Base-by-base conservation (phyloP, 106 monocot genomes). In the Dioscorea zingiberensis region DNA sequence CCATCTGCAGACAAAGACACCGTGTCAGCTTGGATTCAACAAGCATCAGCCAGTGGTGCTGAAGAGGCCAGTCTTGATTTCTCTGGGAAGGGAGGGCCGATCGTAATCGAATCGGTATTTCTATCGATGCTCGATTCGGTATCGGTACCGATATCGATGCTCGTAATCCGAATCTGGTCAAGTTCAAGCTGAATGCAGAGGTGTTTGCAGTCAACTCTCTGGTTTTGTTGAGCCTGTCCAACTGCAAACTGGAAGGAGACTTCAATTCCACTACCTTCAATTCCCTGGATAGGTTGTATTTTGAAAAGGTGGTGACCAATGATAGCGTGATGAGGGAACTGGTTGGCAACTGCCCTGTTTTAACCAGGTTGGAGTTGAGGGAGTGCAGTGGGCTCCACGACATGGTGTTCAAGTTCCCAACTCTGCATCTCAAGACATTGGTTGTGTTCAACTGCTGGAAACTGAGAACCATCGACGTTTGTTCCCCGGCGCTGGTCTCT, bases 401-500 rank as follows among this genome's bases (percentile, higher is more conserved):
- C 1, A 32, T 68, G 8, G 55, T 9, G 24, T 9, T 68, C 24
- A 56, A 30, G 4, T 55, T 21, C 16, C 21, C 48, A 22, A 10
- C 21, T 29, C 55, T 56, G 32, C 25, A 56, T 19, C 68, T 68
- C 18, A 68, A 44, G 14, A 55, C 21, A 14, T 53, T 68, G 18
- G 23, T 29, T 4, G 27, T 68, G 13, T 30, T 44, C 57, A 13
- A 57, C n/a, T 68, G 68, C 55, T 22, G 55, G 56, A 13, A 44
- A n/a, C 23, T 51, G 30, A 29, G 44, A 56, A 7, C 11, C 3
- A 44, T 68, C 13, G 68, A 68, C 25, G 25, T 68, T 16, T 68
- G 21, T 3, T 55, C 68, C 15, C 68, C 68, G 38, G 57, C 44
- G 21, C 55, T 68, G 19, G 26, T 56, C 18, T 28, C 25, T 18